These are phyloP conservation scores for Calonectria hongkongensis DNA, from an alignment of 2,329 filamentous ascomycete species.

Conservation along the genomic window DNA sequence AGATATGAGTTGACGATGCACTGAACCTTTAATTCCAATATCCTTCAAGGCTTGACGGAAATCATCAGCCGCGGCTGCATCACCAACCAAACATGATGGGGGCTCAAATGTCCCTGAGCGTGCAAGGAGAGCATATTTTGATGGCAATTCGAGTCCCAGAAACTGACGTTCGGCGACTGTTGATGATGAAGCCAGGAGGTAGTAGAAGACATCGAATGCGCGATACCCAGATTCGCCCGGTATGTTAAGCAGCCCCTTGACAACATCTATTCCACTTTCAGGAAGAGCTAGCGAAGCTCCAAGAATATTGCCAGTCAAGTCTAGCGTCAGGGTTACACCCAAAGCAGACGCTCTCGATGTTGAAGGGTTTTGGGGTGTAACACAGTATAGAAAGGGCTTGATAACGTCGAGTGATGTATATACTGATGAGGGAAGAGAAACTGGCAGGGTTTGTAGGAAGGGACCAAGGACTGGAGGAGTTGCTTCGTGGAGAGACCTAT, in stretches of 20 bases:
- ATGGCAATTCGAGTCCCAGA: conserved; percentile 84
- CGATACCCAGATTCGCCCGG: conserved; percentile 87
- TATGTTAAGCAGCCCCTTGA: conserved; percentile 85
- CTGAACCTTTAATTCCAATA: conserved; percentile 93
- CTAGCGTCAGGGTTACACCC: conserved; percentile 87
- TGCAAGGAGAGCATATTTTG: conserved; percentile 85
- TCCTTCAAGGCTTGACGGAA: conserved; percentile 90
- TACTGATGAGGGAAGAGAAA: conserved; percentile 84
- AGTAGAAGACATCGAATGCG: conserved; percentile 98
- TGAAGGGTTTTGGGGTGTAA: conserved; percentile 93
- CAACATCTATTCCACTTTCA: conserved; percentile 90
- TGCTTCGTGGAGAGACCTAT: conserved; percentile 89
- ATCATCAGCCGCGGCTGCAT: conserved; percentile 93
- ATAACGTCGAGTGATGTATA: conserved; percentile 88
- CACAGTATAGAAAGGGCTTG: conserved; percentile 89
- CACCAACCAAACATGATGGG: conserved; percentile 92
- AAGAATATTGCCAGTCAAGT: conserved; percentile 85
- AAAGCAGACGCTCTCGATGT: conserved; percentile 86
- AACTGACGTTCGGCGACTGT: conserved; percentile 93
- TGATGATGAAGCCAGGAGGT: conserved; percentile 90
- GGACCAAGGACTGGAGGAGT: conserved; percentile 89
- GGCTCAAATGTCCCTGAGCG: conserved; percentile 90
- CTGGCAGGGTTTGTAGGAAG: conserved; percentile 87
- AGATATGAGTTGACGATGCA: conserved; percentile 88
- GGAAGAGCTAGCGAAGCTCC: conserved; percentile 86